Percentiles rank a stretch among this genome's conserved stretches.
These are phyloP conservation scores for Phanerodontia chrysosporium DNA, from an alignment of 768 basidiomycete species.

Conservation along the genomic window DNA sequence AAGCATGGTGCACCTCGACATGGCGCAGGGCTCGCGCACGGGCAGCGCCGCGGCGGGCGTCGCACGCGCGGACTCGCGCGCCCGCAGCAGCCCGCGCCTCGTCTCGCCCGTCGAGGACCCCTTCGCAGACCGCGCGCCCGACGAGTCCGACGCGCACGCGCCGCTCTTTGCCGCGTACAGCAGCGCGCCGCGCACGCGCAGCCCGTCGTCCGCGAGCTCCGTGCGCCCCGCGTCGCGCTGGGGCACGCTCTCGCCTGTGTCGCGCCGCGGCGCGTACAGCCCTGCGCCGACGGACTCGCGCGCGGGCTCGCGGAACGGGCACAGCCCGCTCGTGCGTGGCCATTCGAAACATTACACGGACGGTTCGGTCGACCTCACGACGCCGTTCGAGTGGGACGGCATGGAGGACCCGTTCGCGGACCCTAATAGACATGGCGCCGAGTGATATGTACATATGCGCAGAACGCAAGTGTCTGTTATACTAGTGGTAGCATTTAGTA, in stretches of 20 bases:
- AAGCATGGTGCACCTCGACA: slow-evolving; percentile 2
- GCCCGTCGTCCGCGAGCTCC: not conserved
- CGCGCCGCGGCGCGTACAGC: not conserved
- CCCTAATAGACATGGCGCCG: not conserved
- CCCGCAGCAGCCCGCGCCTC: not conserved
- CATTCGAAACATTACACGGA: not conserved
- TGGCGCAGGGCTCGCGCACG: not conserved
- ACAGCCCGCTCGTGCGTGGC: not conserved
- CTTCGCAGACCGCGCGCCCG: slow-evolving; percentile 2
- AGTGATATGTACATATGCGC: not conserved
- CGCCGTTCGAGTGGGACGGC: not conserved
- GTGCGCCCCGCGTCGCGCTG: not conserved
- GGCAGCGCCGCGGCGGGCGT: too few species aligned
- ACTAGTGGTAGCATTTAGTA: slow-evolving; percentile 7
- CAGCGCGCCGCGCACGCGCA: not conserved
- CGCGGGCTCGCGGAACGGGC: not conserved
- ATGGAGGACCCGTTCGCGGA: slow-evolving; percentile 8
- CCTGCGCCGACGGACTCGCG: not conserved
- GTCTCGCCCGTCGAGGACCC: not conserved
- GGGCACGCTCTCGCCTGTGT: slow-evolving; percentile 1
- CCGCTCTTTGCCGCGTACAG: not conserved
- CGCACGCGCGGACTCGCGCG: not conserved
- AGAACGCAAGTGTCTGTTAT: not conserved
- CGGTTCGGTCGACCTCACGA: not conserved
- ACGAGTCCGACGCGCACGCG: slow-evolving; percentile 5